Evolutionary conservation across 208 protist species (phyloP).

Genomic region (Leishmania gerbilli): DNA sequence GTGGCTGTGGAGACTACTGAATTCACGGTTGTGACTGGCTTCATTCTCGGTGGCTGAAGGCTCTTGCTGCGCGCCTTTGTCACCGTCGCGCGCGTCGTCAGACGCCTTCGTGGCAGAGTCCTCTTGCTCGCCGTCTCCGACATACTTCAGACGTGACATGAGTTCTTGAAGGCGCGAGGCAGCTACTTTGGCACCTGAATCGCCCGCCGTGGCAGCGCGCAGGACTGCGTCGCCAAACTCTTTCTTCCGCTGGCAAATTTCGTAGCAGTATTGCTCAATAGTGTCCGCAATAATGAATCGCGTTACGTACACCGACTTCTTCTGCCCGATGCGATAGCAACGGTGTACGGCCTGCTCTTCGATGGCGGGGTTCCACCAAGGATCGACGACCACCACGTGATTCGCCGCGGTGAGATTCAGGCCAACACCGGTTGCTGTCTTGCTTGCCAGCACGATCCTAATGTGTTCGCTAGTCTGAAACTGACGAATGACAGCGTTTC

Average conservation of each 20-base stretch:
- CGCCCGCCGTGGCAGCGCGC: conserved; percentile 72
- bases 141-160: conserved; percentile 73
- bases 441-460: conserved; percentile 92
- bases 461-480: conserved; percentile 65
- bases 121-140: conserved; percentile 34
- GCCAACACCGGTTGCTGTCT: conserved; percentile 96
- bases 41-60: neutral
- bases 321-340: conserved; percentile 96
- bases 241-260: conserved; percentile 93
- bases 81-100: neutral
- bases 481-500: conserved; percentile 79
- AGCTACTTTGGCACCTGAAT: conserved; percentile 62
- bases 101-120: neutral
- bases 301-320: conserved; percentile 88
- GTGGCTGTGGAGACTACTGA: neutral
- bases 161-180: conserved; percentile 81
- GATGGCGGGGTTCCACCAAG: conserved; percentile 97
- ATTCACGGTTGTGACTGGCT: neutral
- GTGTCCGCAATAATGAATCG: conserved; percentile 93
- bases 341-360: conserved; percentile 96
- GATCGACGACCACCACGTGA: conserved; percentile 95
- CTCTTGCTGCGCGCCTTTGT: neutral
- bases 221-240: conserved; percentile 91
- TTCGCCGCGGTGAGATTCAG: conserved; percentile 97
- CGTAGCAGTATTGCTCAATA: conserved; percentile 95